Conservation (phyloP, 345 rosid genomes). For the Noccaea bulbosa region DNA sequence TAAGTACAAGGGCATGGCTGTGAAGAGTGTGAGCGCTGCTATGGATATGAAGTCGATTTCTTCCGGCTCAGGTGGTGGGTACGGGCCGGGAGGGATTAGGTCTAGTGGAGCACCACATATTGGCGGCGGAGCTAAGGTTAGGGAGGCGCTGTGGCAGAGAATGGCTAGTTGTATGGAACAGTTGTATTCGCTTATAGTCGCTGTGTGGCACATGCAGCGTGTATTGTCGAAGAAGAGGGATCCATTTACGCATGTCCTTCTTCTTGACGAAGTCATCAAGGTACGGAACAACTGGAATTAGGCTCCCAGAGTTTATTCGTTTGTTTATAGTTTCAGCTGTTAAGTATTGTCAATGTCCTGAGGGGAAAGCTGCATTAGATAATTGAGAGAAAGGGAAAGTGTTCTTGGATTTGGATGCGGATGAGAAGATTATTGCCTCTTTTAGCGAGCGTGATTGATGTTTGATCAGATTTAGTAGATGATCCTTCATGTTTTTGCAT, state of each 20-base stretch:
- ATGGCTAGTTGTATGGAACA: conserved; percentile 87
- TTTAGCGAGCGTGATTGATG: neutral
- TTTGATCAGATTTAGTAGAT: conserved; percentile 3
- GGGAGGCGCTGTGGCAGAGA: conserved; percentile 95
- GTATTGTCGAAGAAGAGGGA: conserved; percentile 95
- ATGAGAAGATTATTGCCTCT: conserved; percentile 1
- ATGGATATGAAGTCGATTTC: conserved; percentile 96
- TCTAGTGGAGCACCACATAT: conserved; percentile 93
- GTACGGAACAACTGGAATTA: conserved; percentile 39
- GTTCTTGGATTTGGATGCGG: conserved; percentile 25
- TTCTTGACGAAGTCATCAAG: conserved; percentile 94
- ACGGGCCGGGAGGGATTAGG: conserved; percentile 92
- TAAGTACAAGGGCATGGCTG: conserved; percentile 77
- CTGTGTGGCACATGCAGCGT: conserved; percentile 98
- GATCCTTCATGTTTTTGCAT: conserved; percentile 18
- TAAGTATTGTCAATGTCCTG: too few species aligned
- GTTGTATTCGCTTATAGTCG: conserved; percentile 74
- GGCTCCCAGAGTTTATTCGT: neutral
- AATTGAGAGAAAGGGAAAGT: neutral
- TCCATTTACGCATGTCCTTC: conserved; percentile 90
- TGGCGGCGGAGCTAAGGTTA: conserved; percentile 85
- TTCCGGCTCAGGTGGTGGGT: conserved; percentile 55
- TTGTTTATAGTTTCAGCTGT: neutral
- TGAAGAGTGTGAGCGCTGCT: conserved; percentile 73
- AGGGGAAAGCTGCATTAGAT: conserved; percentile 15